A percentile compares a stretch with the other conserved stretches of the same genome.
Conservation (phyloP, 2,329 filamentous ascomycete species). For the Diaporthe ilicicola region DNA sequence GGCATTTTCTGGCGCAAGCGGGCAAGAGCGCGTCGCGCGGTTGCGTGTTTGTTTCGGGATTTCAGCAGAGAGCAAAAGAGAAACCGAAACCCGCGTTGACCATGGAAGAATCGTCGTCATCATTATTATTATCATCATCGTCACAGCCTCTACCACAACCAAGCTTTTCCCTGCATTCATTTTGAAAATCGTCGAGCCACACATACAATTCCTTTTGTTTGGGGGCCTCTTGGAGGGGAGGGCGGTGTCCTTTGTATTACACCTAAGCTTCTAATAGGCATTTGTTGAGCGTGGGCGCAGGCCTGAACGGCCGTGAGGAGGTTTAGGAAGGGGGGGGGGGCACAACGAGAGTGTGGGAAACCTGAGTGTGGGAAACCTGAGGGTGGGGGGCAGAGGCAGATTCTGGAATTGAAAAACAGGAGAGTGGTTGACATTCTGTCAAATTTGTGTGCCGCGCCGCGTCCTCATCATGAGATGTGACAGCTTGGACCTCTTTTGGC, state of each 20-base stretch:
- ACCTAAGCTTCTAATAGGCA: slow-evolving; percentile 41
- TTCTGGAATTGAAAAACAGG: neutral
- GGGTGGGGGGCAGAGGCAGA: neutral
- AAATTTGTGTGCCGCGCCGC: neutral
- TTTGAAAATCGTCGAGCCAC: slow-evolving; percentile 18
- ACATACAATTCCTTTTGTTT: slow-evolving; percentile 31
- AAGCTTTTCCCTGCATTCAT: slow-evolving; percentile 6
- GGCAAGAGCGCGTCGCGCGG: slow-evolving; percentile 25
- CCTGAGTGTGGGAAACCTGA: neutral
- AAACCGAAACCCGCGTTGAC: slow-evolving; percentile 8
- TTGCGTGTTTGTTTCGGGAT: slow-evolving; percentile 13
- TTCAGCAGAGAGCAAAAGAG: slow-evolving; percentile 6
- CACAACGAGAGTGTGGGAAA: neutral
- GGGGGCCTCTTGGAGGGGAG: slow-evolving; percentile 3
- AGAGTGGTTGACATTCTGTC: slow-evolving; percentile 18
- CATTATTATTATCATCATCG: slow-evolving; percentile 8
- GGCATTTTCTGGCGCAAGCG: slow-evolving; percentile 34
- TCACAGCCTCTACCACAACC: slow-evolving; percentile 9
- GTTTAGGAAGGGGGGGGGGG: neutral
- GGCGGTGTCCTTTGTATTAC: slow-evolving; percentile 23
- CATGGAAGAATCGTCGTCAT: slow-evolving; percentile 14
- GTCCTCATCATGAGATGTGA: slow-evolving; percentile 4
- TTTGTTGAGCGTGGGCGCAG: slow-evolving; percentile 47
- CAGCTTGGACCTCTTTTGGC: neutral
- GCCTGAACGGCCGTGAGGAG: slow-evolving; percentile 33